These are phyloP conservation scores for Artemisia annua DNA, from an alignment of 129 eudicot genomes.

Conservation along the genomic window DNA sequence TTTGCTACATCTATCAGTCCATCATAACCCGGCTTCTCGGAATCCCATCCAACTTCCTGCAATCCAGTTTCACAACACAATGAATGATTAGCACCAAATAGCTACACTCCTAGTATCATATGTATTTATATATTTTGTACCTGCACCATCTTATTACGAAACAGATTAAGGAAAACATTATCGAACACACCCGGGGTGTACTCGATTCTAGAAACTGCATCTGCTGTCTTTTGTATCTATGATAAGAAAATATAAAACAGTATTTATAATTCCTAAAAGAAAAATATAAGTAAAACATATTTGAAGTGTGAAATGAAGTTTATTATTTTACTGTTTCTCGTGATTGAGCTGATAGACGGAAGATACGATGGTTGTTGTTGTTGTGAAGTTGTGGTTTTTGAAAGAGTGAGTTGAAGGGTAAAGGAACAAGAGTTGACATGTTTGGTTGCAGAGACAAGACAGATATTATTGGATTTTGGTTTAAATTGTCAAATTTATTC, in stretches of 20 bases:
- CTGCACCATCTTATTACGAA: constrained; percentile 83
- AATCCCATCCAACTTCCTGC: constrained; percentile 97
- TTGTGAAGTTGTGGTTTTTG: constrained; percentile 14
- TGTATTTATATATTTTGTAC: constrained; percentile 26
- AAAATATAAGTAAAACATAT: not conserved
- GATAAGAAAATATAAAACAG: not conserved
- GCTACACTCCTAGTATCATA: too few species aligned
- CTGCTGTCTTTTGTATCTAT: constrained; percentile 30
- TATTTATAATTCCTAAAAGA: not conserved
- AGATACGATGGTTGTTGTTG: constrained; percentile 8
- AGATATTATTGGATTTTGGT: constrained; percentile 9
- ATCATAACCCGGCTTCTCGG: constrained; percentile 83
- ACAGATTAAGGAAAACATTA: constrained; percentile 54
- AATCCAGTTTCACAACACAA: constrained; percentile 4
- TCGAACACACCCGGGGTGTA: constrained; percentile 66
- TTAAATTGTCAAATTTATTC: too few species aligned
- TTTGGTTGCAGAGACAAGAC: not conserved
- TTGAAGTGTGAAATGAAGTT: not conserved
- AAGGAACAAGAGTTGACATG: constrained; percentile 22
- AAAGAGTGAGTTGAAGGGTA: not conserved
- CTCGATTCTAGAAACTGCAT: constrained; percentile 33
- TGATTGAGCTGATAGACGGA: constrained; percentile 31
- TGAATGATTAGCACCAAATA: too few species aligned
- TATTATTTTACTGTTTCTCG: constrained; percentile 22
- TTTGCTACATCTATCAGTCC: constrained; percentile 92